Conservation (phyloP, 352 stramenopile genomes). For the Phytophthora fragariaefolia region DNA sequence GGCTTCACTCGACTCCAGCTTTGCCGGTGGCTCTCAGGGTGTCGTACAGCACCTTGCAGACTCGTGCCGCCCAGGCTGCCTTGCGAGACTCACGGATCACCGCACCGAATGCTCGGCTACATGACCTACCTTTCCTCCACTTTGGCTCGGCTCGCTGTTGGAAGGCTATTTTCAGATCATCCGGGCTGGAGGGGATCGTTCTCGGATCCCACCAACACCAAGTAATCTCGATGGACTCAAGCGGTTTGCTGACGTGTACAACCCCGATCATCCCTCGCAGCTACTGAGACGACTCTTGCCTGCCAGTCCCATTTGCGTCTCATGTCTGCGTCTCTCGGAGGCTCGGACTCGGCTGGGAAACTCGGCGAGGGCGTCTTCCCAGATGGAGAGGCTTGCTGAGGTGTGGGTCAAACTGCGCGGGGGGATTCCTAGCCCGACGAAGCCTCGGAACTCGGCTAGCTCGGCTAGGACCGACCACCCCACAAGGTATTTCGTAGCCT, state of each 20-base stretch:
- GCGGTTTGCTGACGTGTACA: not conserved
- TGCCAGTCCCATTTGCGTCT: not conserved
- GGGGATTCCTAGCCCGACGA: not conserved
- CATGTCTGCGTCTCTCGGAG: not conserved
- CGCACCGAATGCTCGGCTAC: not conserved
- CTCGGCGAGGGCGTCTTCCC: not conserved
- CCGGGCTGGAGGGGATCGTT: too few relatives aligned
- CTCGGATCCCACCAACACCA: not conserved
- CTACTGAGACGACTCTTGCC: not conserved
- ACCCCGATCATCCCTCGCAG: not conserved
- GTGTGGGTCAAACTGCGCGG: too few relatives aligned
- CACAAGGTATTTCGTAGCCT: not conserved
- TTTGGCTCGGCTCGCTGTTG: not conserved
- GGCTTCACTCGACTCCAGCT: not conserved
- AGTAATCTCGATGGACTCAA: not conserved
- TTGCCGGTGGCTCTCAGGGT: not conserved
- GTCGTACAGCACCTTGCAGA: not conserved
- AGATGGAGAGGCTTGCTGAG: not conserved
- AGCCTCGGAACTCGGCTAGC: too few relatives aligned
- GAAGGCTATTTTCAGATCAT: not conserved
- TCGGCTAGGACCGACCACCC: too few relatives aligned
- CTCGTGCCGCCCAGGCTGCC: not conserved
- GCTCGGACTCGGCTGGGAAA: not conserved
- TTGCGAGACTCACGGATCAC: not conserved
- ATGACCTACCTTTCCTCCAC: not conserved